Base-by-base conservation (phyloP, 2,329 filamentous ascomycete species). In the Ceratocystis destructans region DNA sequence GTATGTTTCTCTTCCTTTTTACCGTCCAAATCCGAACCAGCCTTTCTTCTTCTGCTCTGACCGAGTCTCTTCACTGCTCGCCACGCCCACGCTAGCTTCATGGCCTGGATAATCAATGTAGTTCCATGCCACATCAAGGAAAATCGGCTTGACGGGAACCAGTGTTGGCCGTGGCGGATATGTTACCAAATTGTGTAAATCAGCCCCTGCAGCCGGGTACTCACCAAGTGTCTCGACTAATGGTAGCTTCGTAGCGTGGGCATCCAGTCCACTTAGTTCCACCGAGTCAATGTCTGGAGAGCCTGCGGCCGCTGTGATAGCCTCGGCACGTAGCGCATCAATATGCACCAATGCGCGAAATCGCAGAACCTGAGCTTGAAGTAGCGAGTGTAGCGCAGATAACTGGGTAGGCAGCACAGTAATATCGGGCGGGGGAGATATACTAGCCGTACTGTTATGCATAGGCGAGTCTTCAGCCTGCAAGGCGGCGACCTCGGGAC, bases 61-160 rank as follows among this genome's bases (percentile, higher is more conserved):
- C 20, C 69, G 69, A 70, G 79, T 75, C 69, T 72, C 68, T 63
- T 77, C 71, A 68, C 73, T 75, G 53, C 71, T 67, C 55, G 72
- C 45, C 5, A 64, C 50, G 7, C 71, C 70, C 28, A 68, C 70
- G 5, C 69, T 70, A 25, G 20, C 28, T 65, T 70, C 72, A 71
- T 84, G 84, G 44, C 85, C 86, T 0, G 92, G 91, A 73, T 99
- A 99, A 62, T 90, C 85, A 69, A 99, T 92, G 74, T 96, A 97
- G 74, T 97, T 97, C 89, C 90, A 99, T 8, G 94, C 94, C 6
- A 96, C 87, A 73, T 99, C 94, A 68, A 97, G 84, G 80, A 97
- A 97, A 44, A 97, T 81, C 33, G 94, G 94, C 79, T 99, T 99
- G 64, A 96, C 87, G 0, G 94, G 91, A 48, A 97, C 85, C 1